Base-by-base conservation (phyloP, 352 stramenopile genomes). In the Pythium diclinum region DNA sequence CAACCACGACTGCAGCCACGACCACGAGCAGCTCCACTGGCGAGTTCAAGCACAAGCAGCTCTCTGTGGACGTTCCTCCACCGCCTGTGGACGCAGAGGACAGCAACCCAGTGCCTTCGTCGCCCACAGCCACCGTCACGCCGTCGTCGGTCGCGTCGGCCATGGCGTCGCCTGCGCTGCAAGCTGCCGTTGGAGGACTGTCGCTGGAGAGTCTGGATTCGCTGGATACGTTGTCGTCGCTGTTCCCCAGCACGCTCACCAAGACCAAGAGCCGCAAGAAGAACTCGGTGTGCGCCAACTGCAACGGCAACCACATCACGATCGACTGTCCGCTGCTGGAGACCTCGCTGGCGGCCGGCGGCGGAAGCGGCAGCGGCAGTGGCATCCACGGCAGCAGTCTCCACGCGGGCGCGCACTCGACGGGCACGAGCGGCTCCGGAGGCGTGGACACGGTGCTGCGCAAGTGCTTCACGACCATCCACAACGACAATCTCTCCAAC, bases 401-500 rank as follows among this genome's bases (percentile, higher is more conserved):
- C 32, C 25, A 23, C 11, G 42, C 57, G 23, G 44, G 79, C 0
- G 51, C 77, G 32, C 58, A 56, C 10, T 17, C 25, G 40, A 16
- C 32, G 56, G 34, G 65, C 49, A 44, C 47, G 58, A 30, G 23
- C 53, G 30, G 32, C 9, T 38, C 21, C 13, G 56, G 63, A 11
- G 55, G 62, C 28, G 80, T 92, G 10, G 86, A 92, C 59, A 91
- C 84, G 32, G 77, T 89, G 52, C 71, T 94, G n/a, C 83, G 86
- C 49, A 94, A 93, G 63, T 91, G 81, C 65, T 94, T 89, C 60
- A 94, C 86, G 34, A 92, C 83, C 8, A 87, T 92, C 44, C 86
- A 94, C 71, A 94, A 94, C 60, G 83, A 89, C 68, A 91, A 91
- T 56, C 72, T 89, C 51, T 79, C 80, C 17, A 94, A 94, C 71